Conservation (phyloP, 2,329 filamentous ascomycete species). For the Neurospora crassa region DNA sequence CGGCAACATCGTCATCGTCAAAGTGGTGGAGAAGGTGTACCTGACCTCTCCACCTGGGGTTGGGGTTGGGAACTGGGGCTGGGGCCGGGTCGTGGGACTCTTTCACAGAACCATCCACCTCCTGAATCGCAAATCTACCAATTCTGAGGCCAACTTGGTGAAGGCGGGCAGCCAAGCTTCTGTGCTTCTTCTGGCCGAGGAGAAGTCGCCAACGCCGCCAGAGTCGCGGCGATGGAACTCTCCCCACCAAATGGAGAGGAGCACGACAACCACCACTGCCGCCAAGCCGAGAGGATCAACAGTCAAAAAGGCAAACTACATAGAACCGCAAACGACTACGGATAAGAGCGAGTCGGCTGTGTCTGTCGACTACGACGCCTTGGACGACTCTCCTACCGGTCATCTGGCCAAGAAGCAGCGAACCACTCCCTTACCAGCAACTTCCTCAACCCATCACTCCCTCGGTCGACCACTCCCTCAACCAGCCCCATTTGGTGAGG, state of each 20-base stretch:
- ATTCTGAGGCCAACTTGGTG: background rate
- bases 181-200: background rate
- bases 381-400: conserved; percentile 19
- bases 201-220: background rate
- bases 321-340: conserved; percentile 2
- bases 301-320: conserved; percentile 7
- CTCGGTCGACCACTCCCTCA: background rate
- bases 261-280: no score
- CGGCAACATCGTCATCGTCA: conserved; percentile 17
- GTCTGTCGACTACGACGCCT: conserved; percentile 20
- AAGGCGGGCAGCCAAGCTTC: background rate
- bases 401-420: background rate
- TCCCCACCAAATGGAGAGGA: no score
- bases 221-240: no score
- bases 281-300: background rate
- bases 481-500: background rate
- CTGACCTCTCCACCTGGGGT: background rate
- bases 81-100: background rate
- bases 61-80: background rate
- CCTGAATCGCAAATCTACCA: background rate
- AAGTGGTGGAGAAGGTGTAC: conserved; percentile 16
- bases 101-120: background rate
- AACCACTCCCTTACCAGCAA: background rate
- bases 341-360: conserved; percentile 18
- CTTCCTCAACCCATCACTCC: background rate